Evolutionary conservation across 371 early-diverging fungal species (phyloP).

Genomic region (Capillidium rhysosporum): DNA sequence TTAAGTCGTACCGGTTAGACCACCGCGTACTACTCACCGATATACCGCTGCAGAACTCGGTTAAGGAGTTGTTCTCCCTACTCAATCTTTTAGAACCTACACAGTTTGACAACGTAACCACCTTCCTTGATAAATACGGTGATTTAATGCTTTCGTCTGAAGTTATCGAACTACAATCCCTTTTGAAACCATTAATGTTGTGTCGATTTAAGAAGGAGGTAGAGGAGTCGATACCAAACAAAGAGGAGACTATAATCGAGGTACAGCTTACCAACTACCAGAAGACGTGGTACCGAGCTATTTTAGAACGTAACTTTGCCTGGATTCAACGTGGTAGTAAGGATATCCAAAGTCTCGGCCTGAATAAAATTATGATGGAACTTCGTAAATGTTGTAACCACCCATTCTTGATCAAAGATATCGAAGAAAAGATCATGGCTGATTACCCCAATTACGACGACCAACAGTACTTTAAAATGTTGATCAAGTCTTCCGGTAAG

Average conservation of each 20-base stretch:
- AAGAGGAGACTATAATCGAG: slow-evolving; percentile 27
- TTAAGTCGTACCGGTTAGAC: slow-evolving; percentile 59
- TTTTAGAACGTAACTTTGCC: slow-evolving; percentile 66
- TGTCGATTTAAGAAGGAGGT: slow-evolving; percentile 71
- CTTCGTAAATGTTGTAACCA: slow-evolving; percentile 95
- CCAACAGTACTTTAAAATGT: slow-evolving; percentile 46
- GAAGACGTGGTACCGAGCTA: slow-evolving; percentile 52
- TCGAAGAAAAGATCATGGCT: slow-evolving; percentile 10
- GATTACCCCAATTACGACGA: slow-evolving; percentile 25
- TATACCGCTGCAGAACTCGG: slow-evolving; percentile 89
- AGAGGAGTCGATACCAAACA: slow-evolving; percentile 58
- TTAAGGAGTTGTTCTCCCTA: slow-evolving; percentile 86
- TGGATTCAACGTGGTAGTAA: slow-evolving; percentile 46
- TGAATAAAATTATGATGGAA: slow-evolving; percentile 81
- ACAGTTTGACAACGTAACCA: slow-evolving; percentile 27
- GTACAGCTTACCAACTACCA: slow-evolving; percentile 57
- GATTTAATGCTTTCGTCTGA: slow-evolving; percentile 52
- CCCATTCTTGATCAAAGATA: slow-evolving; percentile 74
- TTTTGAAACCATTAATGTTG: slow-evolving; percentile 54
- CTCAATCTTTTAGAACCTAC: slow-evolving; percentile 88
- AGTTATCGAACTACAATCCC: slow-evolving; percentile 39
- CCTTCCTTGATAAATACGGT: slow-evolving; percentile 61
- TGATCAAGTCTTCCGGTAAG: slow-evolving; percentile 75
- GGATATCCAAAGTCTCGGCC: slow-evolving; percentile 13
- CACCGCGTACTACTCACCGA: slow-evolving; percentile 77